Conservation (phyloP, 2,329 filamentous ascomycete genomes). For the Aquanectria penicillioides region DNA sequence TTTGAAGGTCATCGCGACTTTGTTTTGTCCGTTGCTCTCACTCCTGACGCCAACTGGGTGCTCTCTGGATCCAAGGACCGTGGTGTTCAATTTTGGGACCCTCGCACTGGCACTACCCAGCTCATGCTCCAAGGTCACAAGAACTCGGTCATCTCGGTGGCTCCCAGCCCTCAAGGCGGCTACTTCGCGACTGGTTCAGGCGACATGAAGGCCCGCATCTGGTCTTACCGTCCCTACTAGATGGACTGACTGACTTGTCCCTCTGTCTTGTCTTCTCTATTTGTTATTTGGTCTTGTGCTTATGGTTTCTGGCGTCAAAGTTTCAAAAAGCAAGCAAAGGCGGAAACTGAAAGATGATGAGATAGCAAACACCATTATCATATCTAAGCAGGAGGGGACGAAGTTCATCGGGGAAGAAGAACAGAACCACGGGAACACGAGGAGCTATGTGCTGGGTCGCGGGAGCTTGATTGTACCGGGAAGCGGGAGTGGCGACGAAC, state of each 20-base stretch:
- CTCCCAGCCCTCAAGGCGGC: slow-evolving; percentile 86
- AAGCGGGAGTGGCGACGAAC: slow-evolving; percentile 30
- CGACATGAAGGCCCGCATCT: slow-evolving; percentile 97
- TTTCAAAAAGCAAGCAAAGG: slow-evolving; percentile 24
- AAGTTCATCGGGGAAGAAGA: not conserved
- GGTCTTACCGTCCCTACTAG: slow-evolving; percentile 76
- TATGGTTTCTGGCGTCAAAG: slow-evolving; percentile 22
- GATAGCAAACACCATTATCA: not conserved
- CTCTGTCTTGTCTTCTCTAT: slow-evolving; percentile 14
- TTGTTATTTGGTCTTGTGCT: slow-evolving; percentile 19
- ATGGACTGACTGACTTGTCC: not conserved
- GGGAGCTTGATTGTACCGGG: slow-evolving; percentile 21
- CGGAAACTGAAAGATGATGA: slow-evolving; percentile 5
- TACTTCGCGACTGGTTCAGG: slow-evolving; percentile 97
- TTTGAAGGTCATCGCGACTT: slow-evolving; percentile 99
- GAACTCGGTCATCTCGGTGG: slow-evolving; percentile 98
- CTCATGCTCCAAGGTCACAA: slow-evolving; percentile 99
- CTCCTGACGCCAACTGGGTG: slow-evolving; percentile 94
- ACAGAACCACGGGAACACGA: not conserved
- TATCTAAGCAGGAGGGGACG: not conserved
- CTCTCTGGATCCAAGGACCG: slow-evolving; percentile 97
- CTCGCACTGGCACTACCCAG: slow-evolving; percentile 89
- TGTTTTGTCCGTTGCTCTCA: slow-evolving; percentile 93
- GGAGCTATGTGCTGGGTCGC: slow-evolving; percentile 11
- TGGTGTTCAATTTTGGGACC: slow-evolving; percentile 99